phyloP scores from a whole-genome alignment of 2,329 filamentous ascomycete species.

The Aspergillus sp. region DNA sequence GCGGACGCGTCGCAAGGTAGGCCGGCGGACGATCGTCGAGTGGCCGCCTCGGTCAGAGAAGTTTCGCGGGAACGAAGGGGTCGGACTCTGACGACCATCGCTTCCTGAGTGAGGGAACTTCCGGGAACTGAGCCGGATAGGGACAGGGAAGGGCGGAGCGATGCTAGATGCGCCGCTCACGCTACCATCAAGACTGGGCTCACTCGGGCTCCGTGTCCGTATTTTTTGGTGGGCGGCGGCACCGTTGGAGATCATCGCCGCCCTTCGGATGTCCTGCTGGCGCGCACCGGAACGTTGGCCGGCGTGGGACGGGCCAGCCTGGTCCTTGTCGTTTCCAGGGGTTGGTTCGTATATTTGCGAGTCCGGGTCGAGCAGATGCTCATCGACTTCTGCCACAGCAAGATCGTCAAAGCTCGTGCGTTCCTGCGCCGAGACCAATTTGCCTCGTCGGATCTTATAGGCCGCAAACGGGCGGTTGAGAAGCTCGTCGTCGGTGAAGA shows the following conservation, averaged over 20 bases:
- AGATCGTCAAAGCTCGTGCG: constrained; percentile 31
- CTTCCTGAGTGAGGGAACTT: constrained; percentile 66
- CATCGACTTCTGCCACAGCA: constrained; percentile 36
- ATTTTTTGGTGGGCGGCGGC: constrained; percentile 66
- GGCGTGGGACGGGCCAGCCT: constrained; percentile 8
- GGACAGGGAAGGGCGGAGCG: constrained; percentile 84
- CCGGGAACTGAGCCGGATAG: constrained; percentile 81
- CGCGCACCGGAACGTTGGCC: constrained; percentile 36
- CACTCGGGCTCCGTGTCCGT: constrained; percentile 52
- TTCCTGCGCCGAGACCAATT: constrained; percentile 37
- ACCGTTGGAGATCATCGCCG: constrained; percentile 77
- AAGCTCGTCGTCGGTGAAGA: constrained; percentile 45
- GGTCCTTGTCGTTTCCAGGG: constrained; percentile 8
- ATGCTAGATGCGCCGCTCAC: constrained; percentile 33
- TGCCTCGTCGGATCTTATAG: constrained; percentile 42
- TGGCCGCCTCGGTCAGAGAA: constrained; percentile 53
- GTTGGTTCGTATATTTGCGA: constrained; percentile 22
- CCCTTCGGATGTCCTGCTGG: constrained; percentile 68
- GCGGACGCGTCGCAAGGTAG: constrained; percentile 72
- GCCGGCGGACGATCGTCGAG: constrained; percentile 56
- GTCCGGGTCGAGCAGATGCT: constrained; percentile 32
- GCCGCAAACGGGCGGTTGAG: constrained; percentile 44
- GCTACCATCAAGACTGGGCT: constrained; percentile 42
- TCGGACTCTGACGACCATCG: constrained; percentile 77
- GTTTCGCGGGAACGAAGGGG: constrained; percentile 54